Percentiles rank a stretch among this genome's conserved stretches.
Conservation (phyloP, 805 yeast genomes). For the Kurtzmaniella fragi region DNA sequence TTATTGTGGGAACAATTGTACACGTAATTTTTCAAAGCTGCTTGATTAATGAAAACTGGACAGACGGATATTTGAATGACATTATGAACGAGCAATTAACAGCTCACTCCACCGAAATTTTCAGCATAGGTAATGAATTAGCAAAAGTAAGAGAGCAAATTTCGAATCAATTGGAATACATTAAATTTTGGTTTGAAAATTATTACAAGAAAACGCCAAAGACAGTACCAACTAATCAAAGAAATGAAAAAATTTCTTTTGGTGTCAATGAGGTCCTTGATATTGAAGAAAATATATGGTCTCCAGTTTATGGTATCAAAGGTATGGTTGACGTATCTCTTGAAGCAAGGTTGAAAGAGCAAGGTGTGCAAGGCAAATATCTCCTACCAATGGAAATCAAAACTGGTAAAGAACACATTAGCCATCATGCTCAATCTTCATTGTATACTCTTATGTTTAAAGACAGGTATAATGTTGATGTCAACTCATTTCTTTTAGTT, state of each 20-base stretch:
- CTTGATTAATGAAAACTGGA: conserved; percentile 32
- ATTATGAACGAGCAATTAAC: conserved; percentile 38
- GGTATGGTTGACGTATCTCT: conserved; percentile 90
- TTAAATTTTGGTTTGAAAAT: conserved; percentile 48
- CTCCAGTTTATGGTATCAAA: conserved; percentile 82
- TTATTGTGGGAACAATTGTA: conserved; percentile 76
- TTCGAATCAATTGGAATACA: conserved; percentile 44
- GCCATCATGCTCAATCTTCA: conserved; percentile 84
- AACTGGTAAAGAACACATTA: conserved; percentile 64
- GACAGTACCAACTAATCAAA: conserved; percentile 20
- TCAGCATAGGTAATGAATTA: conserved; percentile 47
- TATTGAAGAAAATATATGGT: conserved; percentile 88
- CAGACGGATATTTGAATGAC: conserved; percentile 31
- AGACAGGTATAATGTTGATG: conserved; percentile 72
- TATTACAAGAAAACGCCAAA: conserved; percentile 27
- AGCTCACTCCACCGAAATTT: conserved; percentile 44
- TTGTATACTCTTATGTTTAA: conserved; percentile 73
- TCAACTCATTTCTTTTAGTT: conserved; percentile 60
- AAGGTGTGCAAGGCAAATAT: conserved; percentile 29
- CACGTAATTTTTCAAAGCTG: conserved; percentile 72
- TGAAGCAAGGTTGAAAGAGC: conserved; percentile 44
- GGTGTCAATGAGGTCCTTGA: conserved; percentile 66
- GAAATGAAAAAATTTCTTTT: conserved; percentile 33
- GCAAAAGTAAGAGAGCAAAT: conserved; percentile 41
- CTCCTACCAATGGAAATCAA: conserved; percentile 86